Conservation (phyloP, 495 filamentous ascomycete species). For the Hyaloscypha variabilis region DNA sequence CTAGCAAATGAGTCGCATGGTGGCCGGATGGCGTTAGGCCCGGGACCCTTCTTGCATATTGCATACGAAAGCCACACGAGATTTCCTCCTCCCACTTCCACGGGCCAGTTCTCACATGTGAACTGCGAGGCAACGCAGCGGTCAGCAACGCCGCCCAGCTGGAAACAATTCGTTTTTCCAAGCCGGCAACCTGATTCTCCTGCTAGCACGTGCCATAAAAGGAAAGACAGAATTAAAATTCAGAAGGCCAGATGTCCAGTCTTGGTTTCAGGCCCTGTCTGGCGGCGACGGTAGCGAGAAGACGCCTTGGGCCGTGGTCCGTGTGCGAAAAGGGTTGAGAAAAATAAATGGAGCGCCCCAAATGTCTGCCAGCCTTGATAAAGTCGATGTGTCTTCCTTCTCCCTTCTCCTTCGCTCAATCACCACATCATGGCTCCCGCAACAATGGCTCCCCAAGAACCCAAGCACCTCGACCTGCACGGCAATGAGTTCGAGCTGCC, state of each 20-base stretch:
- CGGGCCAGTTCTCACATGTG: neutral
- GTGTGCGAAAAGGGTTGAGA: slow-evolving; percentile 6
- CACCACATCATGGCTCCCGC: neutral
- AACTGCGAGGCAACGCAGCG: neutral
- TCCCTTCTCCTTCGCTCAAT: neutral
- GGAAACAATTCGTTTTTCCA: neutral
- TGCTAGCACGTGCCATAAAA: neutral
- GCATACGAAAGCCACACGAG: neutral
- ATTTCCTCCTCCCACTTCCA: neutral
- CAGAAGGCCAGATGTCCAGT: neutral
- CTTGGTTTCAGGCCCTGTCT: neutral
- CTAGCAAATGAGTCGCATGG: neutral
- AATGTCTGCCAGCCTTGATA: neutral
- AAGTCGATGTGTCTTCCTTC: slow-evolving; percentile 4
- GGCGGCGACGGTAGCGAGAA: neutral
- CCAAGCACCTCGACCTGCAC: slow-evolving; percentile 46
- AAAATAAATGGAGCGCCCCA: neutral
- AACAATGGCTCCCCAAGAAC: slow-evolving; percentile 13
- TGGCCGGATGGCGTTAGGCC: neutral
- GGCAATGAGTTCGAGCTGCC: slow-evolving; percentile 59
- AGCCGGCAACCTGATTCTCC: neutral
- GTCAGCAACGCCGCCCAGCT: neutral
- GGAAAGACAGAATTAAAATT: too few species aligned
- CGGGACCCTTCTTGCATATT: slow-evolving; percentile 11
- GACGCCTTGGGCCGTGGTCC: slow-evolving; percentile 5